A percentile compares a stretch with the other conserved stretches of the same genome.
Conservation (phyloP, 139 green algal genomes). For the Marvania coccoides region DNA sequence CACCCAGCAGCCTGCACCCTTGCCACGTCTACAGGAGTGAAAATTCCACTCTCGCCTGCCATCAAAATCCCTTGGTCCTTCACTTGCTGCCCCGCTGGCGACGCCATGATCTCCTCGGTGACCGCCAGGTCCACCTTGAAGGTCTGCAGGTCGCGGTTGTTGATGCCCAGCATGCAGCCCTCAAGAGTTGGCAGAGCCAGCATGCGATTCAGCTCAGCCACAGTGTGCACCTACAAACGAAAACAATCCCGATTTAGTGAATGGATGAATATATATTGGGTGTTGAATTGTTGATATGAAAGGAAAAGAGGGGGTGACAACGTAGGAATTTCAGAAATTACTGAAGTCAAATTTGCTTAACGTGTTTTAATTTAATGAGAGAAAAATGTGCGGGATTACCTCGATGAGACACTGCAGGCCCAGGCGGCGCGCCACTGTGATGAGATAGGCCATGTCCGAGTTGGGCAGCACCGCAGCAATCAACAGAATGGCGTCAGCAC, state of each 20-base stretch:
- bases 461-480: constrained; percentile 97
- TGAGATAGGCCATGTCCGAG: constrained; percentile 84
- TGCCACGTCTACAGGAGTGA: constrained; percentile 87
- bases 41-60: constrained; percentile 95
- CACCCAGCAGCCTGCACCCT: constrained; percentile 74
- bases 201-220: constrained; percentile 86
- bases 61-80: constrained; percentile 71
- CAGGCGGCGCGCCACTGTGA: constrained; percentile 61
- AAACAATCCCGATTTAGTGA: no score
- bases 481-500: constrained; percentile 92
- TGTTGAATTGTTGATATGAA: no score
- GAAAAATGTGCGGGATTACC: constrained; percentile 26
- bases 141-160: constrained; percentile 95
- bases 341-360: no score
- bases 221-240: constrained; percentile 75
- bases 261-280: no score
- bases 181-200: constrained; percentile 72
- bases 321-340: no score
- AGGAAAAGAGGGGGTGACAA: no score
- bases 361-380: no score
- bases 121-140: constrained; percentile 91
- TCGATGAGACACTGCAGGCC: constrained; percentile 75
- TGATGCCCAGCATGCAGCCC: constrained; percentile 91
- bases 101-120: constrained; percentile 79
- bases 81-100: constrained; percentile 63